A percentile compares a stretch with the other conserved stretches of the same genome.
Conservation (phyloP, 2,329 filamentous ascomycete species). For the Claviceps spartinae region DNA sequence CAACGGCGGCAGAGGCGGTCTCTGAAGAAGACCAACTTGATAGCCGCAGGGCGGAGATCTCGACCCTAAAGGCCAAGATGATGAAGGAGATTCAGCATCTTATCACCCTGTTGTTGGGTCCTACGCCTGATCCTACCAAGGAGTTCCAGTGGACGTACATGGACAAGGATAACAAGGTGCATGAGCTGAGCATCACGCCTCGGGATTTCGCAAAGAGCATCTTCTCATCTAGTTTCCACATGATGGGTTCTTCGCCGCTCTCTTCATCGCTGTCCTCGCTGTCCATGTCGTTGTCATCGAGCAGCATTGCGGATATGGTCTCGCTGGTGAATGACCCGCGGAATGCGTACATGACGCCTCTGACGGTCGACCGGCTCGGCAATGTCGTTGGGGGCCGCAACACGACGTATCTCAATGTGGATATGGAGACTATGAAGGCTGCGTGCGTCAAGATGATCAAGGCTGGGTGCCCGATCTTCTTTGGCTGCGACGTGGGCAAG, state of each 20-base stretch:
- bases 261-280: neutral
- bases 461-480: slow-evolving; percentile 71
- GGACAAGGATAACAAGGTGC: slow-evolving; percentile 52
- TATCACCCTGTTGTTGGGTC: slow-evolving; percentile 70
- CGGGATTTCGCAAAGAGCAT: slow-evolving; percentile 59
- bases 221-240: slow-evolving; percentile 31
- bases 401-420: slow-evolving; percentile 73
- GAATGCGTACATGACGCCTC: slow-evolving; percentile 55
- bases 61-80: slow-evolving; percentile 50
- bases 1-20: too few relatives aligned
- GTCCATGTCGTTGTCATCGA: slow-evolving; percentile 26
- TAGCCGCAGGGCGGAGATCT: neutral
- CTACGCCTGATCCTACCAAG: slow-evolving; percentile 54
- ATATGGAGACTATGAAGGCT: slow-evolving; percentile 56
- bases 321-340: slow-evolving; percentile 79
- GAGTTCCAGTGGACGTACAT: slow-evolving; percentile 72
- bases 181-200: slow-evolving; percentile 51
- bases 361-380: slow-evolving; percentile 67
- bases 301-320: slow-evolving; percentile 52
- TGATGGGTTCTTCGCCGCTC: slow-evolving; percentile 19
- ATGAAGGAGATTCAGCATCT: slow-evolving; percentile 68
- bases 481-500: slow-evolving; percentile 78
- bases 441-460: slow-evolving; percentile 67
- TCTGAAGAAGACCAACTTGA: too few relatives aligned
- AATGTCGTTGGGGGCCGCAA: slow-evolving; percentile 67